Base-by-base conservation (phyloP, 768 basidiomycete genomes). In the Boletus reticuloceps region DNA sequence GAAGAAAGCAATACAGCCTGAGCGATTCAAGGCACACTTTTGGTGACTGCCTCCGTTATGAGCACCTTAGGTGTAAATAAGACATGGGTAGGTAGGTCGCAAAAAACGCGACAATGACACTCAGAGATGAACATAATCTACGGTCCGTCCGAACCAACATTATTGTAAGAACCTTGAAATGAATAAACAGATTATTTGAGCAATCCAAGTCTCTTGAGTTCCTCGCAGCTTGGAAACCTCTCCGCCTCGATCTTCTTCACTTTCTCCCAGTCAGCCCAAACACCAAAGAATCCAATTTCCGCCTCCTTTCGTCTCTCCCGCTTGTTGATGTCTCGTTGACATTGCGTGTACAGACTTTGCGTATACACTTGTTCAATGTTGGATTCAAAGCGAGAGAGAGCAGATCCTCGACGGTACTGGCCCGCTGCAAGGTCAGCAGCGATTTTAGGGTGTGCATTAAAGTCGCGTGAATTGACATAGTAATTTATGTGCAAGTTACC, bases 211-310 rank as follows among this genome's bases (percentile, higher is more conserved):
- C 75, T 71, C 71, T 77, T 84, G 66, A 95, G 74, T 72, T 85
- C 84, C 56, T 93, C 89, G 67, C 95, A 98, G 63, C 82, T 85
- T 55, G 80, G 78, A 45, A 93, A 77, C 37, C 77, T 79, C 75
- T 94, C 88, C 31, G 72, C 73, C 47, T 89, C 81, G 50, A 97
- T 88, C 60, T 73, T 70, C 68, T 79, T 77, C 55, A 98, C 88
- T 72, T 91, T 91, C 32, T 93, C 88, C 89, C 91, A 93, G 68
- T 98, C 90, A 12, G 93, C 90, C 31, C 94, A 91, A 51, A 97
- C 76, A 6, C 95, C 96, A 69, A 98, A 94, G 58, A 97, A 71
- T 6, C 96, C 96, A 38, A 90, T 72, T 63, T 93, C 88, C 10
- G 81, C 78, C 50, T 94, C 88, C 66, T 87, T 86, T 56, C 77